phyloP scores from a whole-genome alignment of 331 rosid genomes.

The Rosa hybrid region DNA sequence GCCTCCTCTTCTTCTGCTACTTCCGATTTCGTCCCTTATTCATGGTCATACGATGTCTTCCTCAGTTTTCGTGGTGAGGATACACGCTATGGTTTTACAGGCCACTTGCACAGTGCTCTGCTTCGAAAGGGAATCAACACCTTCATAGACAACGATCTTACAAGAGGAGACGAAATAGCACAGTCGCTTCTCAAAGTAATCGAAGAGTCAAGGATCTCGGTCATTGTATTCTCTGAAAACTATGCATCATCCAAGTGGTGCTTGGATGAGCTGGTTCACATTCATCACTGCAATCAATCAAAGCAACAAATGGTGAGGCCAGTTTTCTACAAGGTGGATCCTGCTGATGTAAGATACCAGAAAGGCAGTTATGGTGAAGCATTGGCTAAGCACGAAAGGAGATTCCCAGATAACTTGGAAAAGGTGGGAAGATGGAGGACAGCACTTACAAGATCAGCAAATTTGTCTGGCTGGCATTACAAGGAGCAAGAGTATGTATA shows the following conservation, averaged over 20 bases:
- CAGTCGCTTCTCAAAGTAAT: not conserved
- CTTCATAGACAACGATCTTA: not conserved
- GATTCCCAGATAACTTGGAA: no score
- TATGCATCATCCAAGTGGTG: not conserved
- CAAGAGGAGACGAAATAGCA: not conserved
- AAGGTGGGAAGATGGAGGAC: no score
- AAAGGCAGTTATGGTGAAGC: not conserved
- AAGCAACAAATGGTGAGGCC: not conserved
- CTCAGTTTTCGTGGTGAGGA: not conserved
- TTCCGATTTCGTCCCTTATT: not conserved
- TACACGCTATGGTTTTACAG: not conserved
- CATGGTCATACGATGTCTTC: not conserved
- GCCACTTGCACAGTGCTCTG: not conserved
- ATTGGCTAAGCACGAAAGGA: no score
- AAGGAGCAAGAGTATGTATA: no score
- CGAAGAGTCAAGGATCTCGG: not conserved
- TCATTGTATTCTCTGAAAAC: not conserved
- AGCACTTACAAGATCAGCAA: no score
- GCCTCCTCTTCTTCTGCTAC: not conserved
- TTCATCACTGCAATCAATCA: not conserved
- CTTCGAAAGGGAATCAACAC: not conserved
- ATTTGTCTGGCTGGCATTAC: no score
- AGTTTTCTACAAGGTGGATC: not conserved
- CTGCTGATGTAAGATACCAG: not conserved
- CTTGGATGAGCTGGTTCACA: not conserved